Percentiles rank a stretch among this genome's conserved stretches.
phyloP scores from a whole-genome alignment of 2,329 filamentous ascomycete species.

The Cladophialophora psammophila region DNA sequence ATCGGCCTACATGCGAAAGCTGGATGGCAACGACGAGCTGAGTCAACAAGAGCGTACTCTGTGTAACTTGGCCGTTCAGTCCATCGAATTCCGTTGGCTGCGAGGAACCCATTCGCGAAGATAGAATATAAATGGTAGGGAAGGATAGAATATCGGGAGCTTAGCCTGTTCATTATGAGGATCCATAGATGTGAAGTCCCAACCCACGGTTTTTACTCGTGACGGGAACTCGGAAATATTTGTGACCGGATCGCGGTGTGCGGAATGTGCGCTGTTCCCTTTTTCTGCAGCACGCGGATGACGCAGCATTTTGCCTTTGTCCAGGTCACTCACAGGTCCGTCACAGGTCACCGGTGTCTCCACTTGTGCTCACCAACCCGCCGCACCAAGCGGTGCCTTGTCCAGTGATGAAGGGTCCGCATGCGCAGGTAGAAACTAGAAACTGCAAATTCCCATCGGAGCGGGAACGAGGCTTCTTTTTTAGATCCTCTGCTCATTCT shows the following conservation, averaged over 20 bases:
- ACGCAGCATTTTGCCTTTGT: slow-evolving; percentile 12
- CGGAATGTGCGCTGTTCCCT: background rate
- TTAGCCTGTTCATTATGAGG: background rate
- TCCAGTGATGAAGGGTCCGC: background rate
- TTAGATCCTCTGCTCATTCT: slow-evolving; percentile 1
- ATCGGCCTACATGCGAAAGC: slow-evolving; percentile 68
- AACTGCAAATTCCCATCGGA: slow-evolving; percentile 4
- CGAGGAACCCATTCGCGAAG: background rate
- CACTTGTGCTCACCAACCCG: slow-evolving; percentile 7
- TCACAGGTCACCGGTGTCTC: background rate
- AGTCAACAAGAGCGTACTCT: background rate
- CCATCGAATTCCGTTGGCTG: background rate
- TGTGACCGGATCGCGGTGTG: background rate
- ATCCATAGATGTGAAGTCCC: too few relatives aligned
- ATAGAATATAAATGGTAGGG: background rate
- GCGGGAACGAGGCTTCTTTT: background rate
- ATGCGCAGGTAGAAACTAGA: background rate
- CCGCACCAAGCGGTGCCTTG: background rate
- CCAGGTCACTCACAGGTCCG: background rate
- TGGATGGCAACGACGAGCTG: slow-evolving; percentile 15
- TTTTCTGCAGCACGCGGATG: slow-evolving; percentile 6
- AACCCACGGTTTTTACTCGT: background rate
- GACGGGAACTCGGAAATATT: background rate
- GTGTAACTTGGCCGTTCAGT: background rate
- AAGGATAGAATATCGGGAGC: background rate